Evolutionary conservation across 352 stramenopile species (phyloP).

Genomic region (Achlya hypogyna): DNA sequence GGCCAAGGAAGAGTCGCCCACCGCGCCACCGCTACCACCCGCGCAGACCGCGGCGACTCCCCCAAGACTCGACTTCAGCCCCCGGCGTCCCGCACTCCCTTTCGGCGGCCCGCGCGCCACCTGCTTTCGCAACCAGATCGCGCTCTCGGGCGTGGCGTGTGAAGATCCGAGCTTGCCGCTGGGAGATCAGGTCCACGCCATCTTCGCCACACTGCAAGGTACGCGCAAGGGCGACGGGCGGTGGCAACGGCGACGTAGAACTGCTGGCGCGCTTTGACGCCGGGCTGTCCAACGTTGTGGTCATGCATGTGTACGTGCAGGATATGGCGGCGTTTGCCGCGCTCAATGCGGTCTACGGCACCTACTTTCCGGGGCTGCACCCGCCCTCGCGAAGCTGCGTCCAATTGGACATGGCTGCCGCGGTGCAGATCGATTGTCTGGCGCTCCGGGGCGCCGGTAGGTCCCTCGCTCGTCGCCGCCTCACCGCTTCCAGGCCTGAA

Average conservation of each 20-base stretch:
- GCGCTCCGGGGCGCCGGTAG: conserved; percentile 63
- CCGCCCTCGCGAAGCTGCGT: conserved; percentile 85
- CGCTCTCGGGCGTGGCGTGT: conserved; percentile 48
- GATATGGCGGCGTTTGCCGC: conserved; percentile 90
- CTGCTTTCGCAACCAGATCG: conserved; percentile 55
- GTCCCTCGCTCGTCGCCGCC: conserved; percentile 7
- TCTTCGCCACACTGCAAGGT: conserved; percentile 38
- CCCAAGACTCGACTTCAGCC: background rate
- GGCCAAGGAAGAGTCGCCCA: conserved; percentile 45
- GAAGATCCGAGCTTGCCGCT: conserved; percentile 32
- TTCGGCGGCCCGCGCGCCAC: background rate
- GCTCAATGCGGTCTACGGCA: conserved; percentile 92
- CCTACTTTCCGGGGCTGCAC: conserved; percentile 76
- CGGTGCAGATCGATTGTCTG: conserved; percentile 88
- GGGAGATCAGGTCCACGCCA: conserved; percentile 49
- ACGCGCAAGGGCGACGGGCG: background rate
- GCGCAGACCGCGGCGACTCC: background rate
- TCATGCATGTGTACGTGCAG: conserved; percentile 94
- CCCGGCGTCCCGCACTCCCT: background rate
- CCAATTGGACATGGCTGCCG: conserved; percentile 55
- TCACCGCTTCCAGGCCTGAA: background rate
- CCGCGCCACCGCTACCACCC: background rate
- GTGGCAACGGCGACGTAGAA: background rate
- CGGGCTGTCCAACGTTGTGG: conserved; percentile 86
- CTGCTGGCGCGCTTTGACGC: conserved; percentile 33